Evolutionary conservation across 129 eudicot genomes (phyloP).

Genomic region (Chrysanthemum lavandulifolium): DNA sequence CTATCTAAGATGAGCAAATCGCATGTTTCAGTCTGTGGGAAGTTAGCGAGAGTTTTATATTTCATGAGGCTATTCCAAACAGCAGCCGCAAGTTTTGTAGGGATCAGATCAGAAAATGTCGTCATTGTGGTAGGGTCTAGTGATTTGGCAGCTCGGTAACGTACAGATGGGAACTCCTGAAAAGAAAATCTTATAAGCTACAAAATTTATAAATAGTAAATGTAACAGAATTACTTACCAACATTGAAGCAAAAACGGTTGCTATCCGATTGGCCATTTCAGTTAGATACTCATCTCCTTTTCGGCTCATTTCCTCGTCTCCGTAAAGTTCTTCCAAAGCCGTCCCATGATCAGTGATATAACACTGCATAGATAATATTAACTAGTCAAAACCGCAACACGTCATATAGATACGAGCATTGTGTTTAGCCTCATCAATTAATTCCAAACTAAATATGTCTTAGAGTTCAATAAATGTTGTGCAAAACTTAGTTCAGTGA

Average conservation of each 20-base stretch:
- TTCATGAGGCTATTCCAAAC: constrained; percentile 82
- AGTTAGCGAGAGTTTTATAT: constrained; percentile 64
- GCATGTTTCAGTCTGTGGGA: constrained; percentile 88
- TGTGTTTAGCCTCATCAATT: not conserved
- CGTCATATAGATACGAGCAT: not conserved
- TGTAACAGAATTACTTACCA: constrained; percentile 46
- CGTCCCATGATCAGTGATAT: constrained; percentile 75
- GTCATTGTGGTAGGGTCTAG: constrained; percentile 88
- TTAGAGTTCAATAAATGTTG: not conserved
- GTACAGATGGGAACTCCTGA: constrained; percentile 90
- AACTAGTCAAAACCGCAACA: constrained; percentile 9
- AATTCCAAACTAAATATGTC: constrained; percentile 1
- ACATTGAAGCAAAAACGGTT: constrained; percentile 89
- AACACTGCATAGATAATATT: constrained; percentile 49
- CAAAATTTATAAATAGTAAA: not conserved
- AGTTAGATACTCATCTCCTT: constrained; percentile 60
- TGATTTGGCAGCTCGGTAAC: constrained; percentile 92
- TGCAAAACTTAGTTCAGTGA: not conserved
- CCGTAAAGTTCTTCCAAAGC: constrained; percentile 83
- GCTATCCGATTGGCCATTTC: constrained; percentile 85
- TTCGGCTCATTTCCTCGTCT: constrained; percentile 61
- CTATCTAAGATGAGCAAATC: constrained; percentile 86
- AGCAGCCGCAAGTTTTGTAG: constrained; percentile 94
- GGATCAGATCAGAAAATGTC: constrained; percentile 78
- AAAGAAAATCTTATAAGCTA: constrained; percentile 10